These are phyloP conservation scores for Casaregolazyma lundiana DNA, from an alignment of 1,139 yeast genomes.

Conservation along the genomic window DNA sequence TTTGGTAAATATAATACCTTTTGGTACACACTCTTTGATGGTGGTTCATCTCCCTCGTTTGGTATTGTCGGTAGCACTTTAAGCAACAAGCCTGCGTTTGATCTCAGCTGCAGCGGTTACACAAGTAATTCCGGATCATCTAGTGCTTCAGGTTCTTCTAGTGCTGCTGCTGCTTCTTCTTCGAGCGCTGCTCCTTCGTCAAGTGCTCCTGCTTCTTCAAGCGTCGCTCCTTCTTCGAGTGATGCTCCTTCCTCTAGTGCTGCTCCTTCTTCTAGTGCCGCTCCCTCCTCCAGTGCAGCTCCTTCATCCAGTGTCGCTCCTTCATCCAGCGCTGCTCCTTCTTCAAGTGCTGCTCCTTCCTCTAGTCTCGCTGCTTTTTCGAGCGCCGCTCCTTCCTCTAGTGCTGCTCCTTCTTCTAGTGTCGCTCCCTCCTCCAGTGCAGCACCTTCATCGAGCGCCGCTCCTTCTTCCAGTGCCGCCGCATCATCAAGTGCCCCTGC, in stretches of 20 bases:
- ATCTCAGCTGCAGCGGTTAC: conserved; percentile 21
- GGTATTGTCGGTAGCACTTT: conserved; percentile 20
- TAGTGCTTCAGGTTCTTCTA: conserved; percentile 12
- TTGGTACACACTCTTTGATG: conserved; percentile 26
- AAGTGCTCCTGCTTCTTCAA: conserved; percentile 12
- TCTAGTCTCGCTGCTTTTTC: conserved; percentile 2
- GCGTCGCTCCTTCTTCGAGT: conserved; percentile 13
- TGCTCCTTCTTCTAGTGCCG: conserved; percentile 7
- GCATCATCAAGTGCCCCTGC: conserved; percentile 10
- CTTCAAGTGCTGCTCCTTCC: conserved; percentile 7
- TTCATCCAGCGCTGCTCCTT: conserved; percentile 4
- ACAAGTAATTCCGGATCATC: conserved; percentile 7
- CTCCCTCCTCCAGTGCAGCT: conserved; percentile 7
- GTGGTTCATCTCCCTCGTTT: conserved; percentile 22
- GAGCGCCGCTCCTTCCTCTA: background rate
- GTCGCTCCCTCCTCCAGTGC: conserved; percentile 14
- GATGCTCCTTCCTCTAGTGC: conserved; percentile 11
- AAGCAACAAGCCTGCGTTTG: conserved; percentile 19
- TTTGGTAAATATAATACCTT: conserved; percentile 20
- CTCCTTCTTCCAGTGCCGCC: conserved; percentile 13
- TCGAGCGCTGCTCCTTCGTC: conserved; percentile 13
- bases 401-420: conserved; percentile 12
- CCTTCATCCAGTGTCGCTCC: conserved; percentile 9
- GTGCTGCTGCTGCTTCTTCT: conserved; percentile 12
- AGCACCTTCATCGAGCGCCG: conserved; percentile 10